phyloP scores from a whole-genome alignment of 306 rosid genomes.

The Trifolium dubium region DNA sequence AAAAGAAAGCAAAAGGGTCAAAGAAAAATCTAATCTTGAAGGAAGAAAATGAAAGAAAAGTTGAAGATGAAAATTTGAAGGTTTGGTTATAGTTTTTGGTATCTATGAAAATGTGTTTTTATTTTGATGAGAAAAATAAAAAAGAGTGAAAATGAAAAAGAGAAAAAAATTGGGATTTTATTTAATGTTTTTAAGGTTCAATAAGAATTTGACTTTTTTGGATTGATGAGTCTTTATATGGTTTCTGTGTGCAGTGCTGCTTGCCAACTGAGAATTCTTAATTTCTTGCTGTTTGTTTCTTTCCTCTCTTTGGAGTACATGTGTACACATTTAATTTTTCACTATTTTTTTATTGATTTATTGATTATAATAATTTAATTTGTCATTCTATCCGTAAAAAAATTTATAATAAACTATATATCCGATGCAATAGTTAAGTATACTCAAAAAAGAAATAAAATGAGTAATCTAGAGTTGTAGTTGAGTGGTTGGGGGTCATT shows the following conservation, averaged over 20 bases:
- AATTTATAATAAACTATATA: no score
- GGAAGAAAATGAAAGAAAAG: constrained; percentile 31
- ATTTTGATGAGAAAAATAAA: not conserved
- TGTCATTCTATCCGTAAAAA: no score
- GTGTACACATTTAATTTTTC: not conserved
- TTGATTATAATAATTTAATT: no score
- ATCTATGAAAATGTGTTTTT: not conserved
- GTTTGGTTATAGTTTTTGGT: constrained; percentile 13
- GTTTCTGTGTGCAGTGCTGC: constrained; percentile 5
- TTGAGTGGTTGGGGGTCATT: no score
- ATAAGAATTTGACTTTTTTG: constrained; percentile 40
- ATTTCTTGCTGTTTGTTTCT: constrained; percentile 26
- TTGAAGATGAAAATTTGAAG: constrained; percentile 3
- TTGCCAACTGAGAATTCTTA: constrained; percentile 23
- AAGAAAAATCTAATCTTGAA: constrained; percentile 50
- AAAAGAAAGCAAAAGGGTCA: constrained; percentile 45
- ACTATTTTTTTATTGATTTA: no score
- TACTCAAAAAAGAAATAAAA: no score
- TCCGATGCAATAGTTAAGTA: no score
- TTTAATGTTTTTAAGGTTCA: constrained; percentile 9
- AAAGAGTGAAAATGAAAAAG: not conserved
- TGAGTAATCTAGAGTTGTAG: no score
- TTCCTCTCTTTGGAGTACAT: not conserved
- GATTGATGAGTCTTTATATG: not conserved
- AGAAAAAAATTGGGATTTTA: not conserved